phyloP scores from a whole-genome alignment of 2,329 filamentous ascomycete species.

The Paraphaeosphaeria minitans region DNA sequence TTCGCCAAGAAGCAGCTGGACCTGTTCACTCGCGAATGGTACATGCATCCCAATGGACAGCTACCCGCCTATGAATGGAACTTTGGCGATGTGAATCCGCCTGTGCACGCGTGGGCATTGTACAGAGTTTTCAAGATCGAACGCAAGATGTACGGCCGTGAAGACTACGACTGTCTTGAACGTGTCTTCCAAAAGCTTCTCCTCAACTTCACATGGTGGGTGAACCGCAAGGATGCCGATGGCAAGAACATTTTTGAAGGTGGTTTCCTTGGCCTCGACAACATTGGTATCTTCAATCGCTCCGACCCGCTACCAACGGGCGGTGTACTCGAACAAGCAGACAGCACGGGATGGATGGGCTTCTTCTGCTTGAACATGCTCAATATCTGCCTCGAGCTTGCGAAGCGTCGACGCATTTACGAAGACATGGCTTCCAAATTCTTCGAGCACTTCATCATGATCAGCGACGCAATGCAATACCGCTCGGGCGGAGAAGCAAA shows the following conservation, averaged over 20 bases:
- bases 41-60: slow-evolving; percentile 97
- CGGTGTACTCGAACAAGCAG: slow-evolving; percentile 91
- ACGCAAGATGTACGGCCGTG: slow-evolving; percentile 92
- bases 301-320: slow-evolving; percentile 94
- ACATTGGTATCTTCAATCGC: slow-evolving; percentile 96
- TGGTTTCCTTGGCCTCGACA: slow-evolving; percentile 93
- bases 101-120: slow-evolving; percentile 93
- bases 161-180: slow-evolving; percentile 94
- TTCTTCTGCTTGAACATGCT: slow-evolving; percentile 97
- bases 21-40: slow-evolving; percentile 95
- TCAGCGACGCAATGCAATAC: slow-evolving; percentile 92
- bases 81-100: slow-evolving; percentile 95
- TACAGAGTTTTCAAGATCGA: slow-evolving; percentile 98
- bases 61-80: slow-evolving; percentile 96
- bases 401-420: slow-evolving; percentile 92
- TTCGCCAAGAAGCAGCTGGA: slow-evolving; percentile 99
- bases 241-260: slow-evolving; percentile 98
- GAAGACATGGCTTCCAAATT: slow-evolving; percentile 98
- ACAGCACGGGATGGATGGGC: slow-evolving; percentile 98
- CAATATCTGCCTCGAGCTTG: slow-evolving; percentile 92
- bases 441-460: slow-evolving; percentile 98
- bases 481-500: slow-evolving; percentile 71
- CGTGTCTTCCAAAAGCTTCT: slow-evolving; percentile 95
- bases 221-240: slow-evolving; percentile 91
- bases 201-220: slow-evolving; percentile 99